These are phyloP conservation scores for Delphinella strobiligena DNA, from an alignment of 2,329 filamentous ascomycete genomes.

Conservation along the genomic window DNA sequence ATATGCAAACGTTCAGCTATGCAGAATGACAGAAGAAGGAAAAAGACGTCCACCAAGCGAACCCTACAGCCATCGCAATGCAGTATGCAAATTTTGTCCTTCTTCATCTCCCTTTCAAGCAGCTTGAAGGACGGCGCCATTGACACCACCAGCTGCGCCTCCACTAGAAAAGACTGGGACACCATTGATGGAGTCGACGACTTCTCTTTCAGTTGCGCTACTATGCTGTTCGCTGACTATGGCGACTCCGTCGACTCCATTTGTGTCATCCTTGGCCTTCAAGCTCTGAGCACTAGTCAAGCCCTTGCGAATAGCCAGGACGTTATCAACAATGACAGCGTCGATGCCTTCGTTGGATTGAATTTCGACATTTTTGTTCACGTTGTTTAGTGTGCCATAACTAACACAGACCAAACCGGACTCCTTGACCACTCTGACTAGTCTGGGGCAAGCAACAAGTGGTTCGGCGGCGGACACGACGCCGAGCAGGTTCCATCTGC, in stretches of 20 bases:
- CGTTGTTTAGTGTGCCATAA: slow-evolving; percentile 86
- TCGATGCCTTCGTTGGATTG: slow-evolving; percentile 96
- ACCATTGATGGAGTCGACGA: neutral
- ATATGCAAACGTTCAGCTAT: no score
- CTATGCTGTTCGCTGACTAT: neutral
- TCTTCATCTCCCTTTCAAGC: no score
- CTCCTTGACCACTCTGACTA: slow-evolving; percentile 90
- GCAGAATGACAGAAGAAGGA: no score
- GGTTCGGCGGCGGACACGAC: slow-evolving; percentile 84
- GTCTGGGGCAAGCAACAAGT: slow-evolving; percentile 73
- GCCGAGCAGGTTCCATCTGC: slow-evolving; percentile 85
- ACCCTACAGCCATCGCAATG: no score
- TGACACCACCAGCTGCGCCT: neutral
- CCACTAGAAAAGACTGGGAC: neutral
- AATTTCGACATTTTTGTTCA: slow-evolving; percentile 70
- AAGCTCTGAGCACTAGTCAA: slow-evolving; percentile 50
- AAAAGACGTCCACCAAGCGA: no score
- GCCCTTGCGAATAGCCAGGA: slow-evolving; percentile 83
- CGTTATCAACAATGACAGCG: slow-evolving; percentile 92
- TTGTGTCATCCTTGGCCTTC: neutral
- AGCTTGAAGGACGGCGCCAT: neutral
- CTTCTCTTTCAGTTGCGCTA: neutral
- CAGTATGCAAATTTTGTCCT: no score
- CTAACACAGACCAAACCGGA: slow-evolving; percentile 87
- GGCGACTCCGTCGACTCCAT: neutral